phyloP scores from a whole-genome alignment of 768 basidiomycete genomes.

The Pisolithus marmoratus region DNA sequence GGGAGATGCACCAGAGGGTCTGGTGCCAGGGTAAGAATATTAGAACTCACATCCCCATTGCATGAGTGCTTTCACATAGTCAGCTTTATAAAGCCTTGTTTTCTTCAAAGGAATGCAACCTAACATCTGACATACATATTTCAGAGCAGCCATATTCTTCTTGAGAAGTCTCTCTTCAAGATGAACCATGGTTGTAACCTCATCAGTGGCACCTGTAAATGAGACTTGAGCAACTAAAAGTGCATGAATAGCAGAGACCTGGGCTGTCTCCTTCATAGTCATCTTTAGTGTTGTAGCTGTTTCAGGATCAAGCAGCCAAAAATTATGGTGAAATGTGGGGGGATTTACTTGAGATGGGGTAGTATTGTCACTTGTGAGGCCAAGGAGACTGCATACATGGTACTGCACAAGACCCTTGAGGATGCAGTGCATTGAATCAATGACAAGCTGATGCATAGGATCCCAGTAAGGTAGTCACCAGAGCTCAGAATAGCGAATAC shows the following conservation, averaged over 20 bases:
- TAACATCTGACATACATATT: no score
- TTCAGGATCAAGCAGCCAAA: neutral
- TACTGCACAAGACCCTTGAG: conserved; percentile 9
- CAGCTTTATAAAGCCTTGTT: neutral
- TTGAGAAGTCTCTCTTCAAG: neutral
- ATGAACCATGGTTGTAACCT: neutral
- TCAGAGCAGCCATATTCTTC: conserved; percentile 2
- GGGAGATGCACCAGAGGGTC: no score
- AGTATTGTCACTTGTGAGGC: conserved; percentile 1
- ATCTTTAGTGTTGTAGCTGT: neutral
- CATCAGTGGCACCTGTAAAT: neutral
- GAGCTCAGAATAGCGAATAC: conserved; percentile 16
- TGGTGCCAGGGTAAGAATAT: no score
- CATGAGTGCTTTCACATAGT: neutral
- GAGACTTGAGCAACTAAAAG: conserved; percentile 1
- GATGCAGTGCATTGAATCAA: conserved; percentile 25
- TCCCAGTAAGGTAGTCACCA: conserved; percentile 24
- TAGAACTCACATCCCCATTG: neutral
- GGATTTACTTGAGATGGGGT: neutral
- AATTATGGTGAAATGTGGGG: conserved; percentile 2
- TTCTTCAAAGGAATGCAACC: neutral
- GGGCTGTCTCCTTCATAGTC: neutral
- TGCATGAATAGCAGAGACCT: conserved; percentile 5
- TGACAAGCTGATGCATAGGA: conserved; percentile 10
- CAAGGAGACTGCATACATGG: conserved; percentile 1